phyloP scores from a whole-genome alignment of 2,329 filamentous ascomycete genomes.

The Boeremia lycopersici region DNA sequence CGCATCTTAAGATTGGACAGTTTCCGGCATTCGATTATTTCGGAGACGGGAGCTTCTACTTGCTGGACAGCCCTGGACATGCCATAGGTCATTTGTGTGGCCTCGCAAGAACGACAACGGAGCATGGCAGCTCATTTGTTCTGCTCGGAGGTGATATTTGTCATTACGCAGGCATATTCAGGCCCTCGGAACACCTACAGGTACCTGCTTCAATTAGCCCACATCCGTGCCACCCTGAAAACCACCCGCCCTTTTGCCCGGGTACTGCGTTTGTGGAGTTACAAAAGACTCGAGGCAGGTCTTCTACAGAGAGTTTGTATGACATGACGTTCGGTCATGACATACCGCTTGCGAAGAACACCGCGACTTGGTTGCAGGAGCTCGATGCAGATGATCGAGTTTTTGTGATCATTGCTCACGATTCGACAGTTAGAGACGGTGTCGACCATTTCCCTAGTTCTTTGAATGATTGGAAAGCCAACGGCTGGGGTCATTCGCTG shows the following conservation, averaged over 20 bases:
- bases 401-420: slow-evolving; percentile 38
- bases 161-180: slow-evolving; percentile 33
- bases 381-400: slow-evolving; percentile 32
- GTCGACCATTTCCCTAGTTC: slow-evolving; percentile 32
- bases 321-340: slow-evolving; percentile 27
- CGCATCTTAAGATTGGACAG: slow-evolving; percentile 45
- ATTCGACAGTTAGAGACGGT: slow-evolving; percentile 30
- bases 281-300: slow-evolving; percentile 19
- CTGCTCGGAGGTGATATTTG: slow-evolving; percentile 38
- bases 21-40: slow-evolving; percentile 61
- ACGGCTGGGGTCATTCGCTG: slow-evolving; percentile 28
- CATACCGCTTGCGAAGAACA: slow-evolving; percentile 28
- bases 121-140: slow-evolving; percentile 27
- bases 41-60: slow-evolving; percentile 62
- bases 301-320: slow-evolving; percentile 17
- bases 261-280: slow-evolving; percentile 27
- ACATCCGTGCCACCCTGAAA: slow-evolving; percentile 19
- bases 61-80: slow-evolving; percentile 61
- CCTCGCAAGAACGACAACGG: slow-evolving; percentile 51
- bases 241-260: slow-evolving; percentile 20
- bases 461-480: slow-evolving; percentile 35
- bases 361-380: slow-evolving; percentile 25
- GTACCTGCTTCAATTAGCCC: slow-evolving; percentile 28
- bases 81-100: slow-evolving; percentile 58
- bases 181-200: slow-evolving; percentile 30